phyloP scores from a whole-genome alignment of 2,329 filamentous ascomycete genomes.

The Emericellopsis atlantica region DNA sequence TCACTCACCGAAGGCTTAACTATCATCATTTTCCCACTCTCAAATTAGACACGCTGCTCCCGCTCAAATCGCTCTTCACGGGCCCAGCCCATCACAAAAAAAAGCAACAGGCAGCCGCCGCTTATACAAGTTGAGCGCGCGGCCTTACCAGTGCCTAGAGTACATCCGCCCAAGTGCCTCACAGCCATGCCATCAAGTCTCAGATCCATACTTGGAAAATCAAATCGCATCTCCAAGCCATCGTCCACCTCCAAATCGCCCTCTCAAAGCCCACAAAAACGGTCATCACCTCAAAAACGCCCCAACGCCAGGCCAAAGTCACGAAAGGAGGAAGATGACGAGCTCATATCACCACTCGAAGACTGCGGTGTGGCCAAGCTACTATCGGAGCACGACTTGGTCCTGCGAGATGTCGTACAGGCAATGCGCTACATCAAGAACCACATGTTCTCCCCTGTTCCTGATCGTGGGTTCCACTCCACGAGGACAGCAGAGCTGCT shows the following conservation, averaged over 20 bases:
- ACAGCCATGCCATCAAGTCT: constrained; percentile 18
- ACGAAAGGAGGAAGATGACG: constrained; percentile 11
- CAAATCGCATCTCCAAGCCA: constrained; percentile 20
- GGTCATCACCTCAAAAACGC: constrained; percentile 4
- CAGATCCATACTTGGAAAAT: constrained; percentile 23
- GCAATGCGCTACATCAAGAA: constrained; percentile 49
- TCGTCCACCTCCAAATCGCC: constrained; percentile 5
- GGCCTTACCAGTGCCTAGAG: no score
- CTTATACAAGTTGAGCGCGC: no score
- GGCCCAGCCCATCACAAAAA: no score
- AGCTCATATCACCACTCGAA: constrained; percentile 35
- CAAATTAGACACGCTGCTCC: no score
- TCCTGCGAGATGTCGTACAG: constrained; percentile 49
- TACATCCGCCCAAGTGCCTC: no score
- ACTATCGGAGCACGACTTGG: constrained; percentile 37
- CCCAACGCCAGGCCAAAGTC: constrained; percentile 4
- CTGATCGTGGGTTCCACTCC: constrained; percentile 50
- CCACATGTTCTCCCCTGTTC: constrained; percentile 53
- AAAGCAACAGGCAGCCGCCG: no score
- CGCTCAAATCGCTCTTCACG: no score
- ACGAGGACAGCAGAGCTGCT: constrained; percentile 50
- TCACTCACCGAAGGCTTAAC: no score
- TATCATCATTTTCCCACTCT: no score
- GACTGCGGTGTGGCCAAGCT: constrained; percentile 45
- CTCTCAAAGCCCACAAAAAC: background rate